These are phyloP conservation scores for Tylopilus felleus DNA, from an alignment of 768 basidiomycete species.

Conservation along the genomic window DNA sequence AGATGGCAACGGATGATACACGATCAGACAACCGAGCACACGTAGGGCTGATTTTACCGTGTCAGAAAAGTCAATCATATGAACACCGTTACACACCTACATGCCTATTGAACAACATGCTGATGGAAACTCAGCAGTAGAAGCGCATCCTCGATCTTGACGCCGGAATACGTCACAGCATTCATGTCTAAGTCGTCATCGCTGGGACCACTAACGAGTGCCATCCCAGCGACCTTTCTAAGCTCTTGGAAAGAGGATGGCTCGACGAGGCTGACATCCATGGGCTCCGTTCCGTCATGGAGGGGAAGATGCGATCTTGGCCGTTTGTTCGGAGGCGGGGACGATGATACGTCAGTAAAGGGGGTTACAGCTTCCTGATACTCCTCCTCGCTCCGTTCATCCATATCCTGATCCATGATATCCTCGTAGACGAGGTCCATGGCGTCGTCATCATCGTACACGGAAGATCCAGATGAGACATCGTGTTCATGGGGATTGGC, in stretches of 20 bases:
- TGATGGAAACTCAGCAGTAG: constrained; percentile 73
- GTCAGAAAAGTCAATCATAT: constrained; percentile 9
- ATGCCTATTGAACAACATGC: constrained; percentile 51
- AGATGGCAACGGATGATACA: constrained; percentile 20
- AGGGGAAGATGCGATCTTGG: constrained; percentile 29
- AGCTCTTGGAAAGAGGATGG: constrained; percentile 44
- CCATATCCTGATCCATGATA: constrained; percentile 49
- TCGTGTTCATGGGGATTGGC: constrained; percentile 43
- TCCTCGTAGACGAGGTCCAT: constrained; percentile 49
- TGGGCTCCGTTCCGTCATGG: constrained; percentile 28
- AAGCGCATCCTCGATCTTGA: constrained; percentile 71
- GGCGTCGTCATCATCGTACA: constrained; percentile 39
- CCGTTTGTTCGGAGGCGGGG: constrained; percentile 34
- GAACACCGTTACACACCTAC: constrained; percentile 19
- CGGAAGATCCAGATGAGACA: constrained; percentile 51
- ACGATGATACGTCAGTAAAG: constrained; percentile 50
- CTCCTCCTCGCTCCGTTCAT: constrained; percentile 61
- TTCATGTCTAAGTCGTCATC: constrained; percentile 28
- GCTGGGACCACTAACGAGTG: constrained; percentile 14
- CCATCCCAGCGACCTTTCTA: constrained; percentile 41
- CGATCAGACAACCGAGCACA: constrained; percentile 13
- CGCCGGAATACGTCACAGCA: constrained; percentile 43
- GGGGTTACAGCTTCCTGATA: constrained; percentile 74
- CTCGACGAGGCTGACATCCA: constrained; percentile 38
- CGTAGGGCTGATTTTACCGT: constrained; percentile 9